phyloP scores from a whole-genome alignment of 2,329 filamentous ascomycete genomes.

The Colletotrichum coccodes region DNA sequence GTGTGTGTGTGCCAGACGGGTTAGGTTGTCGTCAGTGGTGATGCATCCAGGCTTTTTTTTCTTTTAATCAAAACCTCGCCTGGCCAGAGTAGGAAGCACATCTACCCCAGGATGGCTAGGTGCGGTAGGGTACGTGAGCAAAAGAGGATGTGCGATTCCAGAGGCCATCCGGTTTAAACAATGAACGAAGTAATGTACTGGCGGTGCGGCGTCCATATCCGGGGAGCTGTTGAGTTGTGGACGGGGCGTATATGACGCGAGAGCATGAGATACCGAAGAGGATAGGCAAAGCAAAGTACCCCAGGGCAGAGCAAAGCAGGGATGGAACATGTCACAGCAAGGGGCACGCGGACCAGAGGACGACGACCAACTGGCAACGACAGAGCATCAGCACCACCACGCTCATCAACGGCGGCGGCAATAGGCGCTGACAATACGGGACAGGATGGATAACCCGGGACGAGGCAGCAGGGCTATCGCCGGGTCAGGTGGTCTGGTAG shows the following conservation, averaged over 20 bases:
- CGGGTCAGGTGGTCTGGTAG: constrained; percentile 27
- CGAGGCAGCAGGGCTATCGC: constrained; percentile 17
- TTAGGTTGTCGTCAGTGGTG: constrained; percentile 22
- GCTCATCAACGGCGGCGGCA: neutral
- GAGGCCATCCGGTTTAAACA: neutral
- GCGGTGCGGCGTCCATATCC: neutral
- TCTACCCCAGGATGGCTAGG: neutral
- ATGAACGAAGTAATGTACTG: neutral
- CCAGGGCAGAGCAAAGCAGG: neutral
- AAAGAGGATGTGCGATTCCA: neutral
- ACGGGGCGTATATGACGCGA: neutral
- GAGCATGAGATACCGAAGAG: neutral
- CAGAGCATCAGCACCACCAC: neutral
- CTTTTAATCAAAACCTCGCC: constrained; percentile 1
- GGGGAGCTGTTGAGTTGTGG: neutral
- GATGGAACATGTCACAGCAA: neutral
- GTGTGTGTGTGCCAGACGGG: neutral
- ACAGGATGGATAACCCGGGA: constrained; percentile 11
- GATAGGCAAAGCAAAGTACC: neutral
- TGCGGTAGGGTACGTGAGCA: neutral
- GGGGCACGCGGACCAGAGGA: neutral
- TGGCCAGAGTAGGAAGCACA: neutral
- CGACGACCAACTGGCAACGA: neutral
- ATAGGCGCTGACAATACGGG: constrained; percentile 7
- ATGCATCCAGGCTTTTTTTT: constrained; percentile 12